phyloP scores from a whole-genome alignment of 148 eudicot species.

The Vaccinium myrtillus region DNA sequence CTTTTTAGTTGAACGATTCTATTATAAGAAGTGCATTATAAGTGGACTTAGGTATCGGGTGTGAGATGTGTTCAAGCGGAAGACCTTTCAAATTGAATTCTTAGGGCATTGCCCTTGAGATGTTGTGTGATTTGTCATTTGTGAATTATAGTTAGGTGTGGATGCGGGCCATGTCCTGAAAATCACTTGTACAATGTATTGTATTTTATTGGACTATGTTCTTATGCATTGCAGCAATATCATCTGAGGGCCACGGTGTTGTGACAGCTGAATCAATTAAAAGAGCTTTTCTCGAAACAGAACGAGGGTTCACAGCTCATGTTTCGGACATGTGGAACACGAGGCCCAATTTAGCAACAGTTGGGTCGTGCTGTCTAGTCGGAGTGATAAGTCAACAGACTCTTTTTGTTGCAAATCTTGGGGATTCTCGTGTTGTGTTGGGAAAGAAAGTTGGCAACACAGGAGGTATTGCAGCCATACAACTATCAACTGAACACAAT shows the following conservation, averaged over 20 bases:
- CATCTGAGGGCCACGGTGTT: conserved; percentile 43
- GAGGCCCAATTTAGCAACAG: conserved; percentile 55
- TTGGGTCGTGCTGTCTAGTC: conserved; percentile 68
- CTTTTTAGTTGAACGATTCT: background rate
- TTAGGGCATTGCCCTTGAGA: background rate
- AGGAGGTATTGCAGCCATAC: conserved; percentile 53
- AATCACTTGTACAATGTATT: background rate
- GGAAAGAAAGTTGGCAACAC: conserved; percentile 56
- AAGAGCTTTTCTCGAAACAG: conserved; percentile 60
- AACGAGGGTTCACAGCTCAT: conserved; percentile 53
- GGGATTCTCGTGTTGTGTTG: conserved; percentile 75
- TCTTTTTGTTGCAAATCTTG: conserved; percentile 63
- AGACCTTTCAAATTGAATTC: background rate
- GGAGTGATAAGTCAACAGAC: conserved; percentile 58
- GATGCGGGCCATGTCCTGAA: background rate
- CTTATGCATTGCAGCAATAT: conserved; percentile 47
- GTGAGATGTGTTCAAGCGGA: background rate
- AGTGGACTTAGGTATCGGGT: background rate
- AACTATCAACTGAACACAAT: conserved; percentile 67
- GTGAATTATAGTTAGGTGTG: background rate
- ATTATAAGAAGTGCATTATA: background rate
- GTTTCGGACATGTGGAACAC: conserved; percentile 53
- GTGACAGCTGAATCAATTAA: conserved; percentile 59
- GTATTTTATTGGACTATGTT: conserved; percentile 31
- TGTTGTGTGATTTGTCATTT: background rate